Conservation (phyloP, 1,284 basidiomycete genomes). For the Tilletia caries region DNA sequence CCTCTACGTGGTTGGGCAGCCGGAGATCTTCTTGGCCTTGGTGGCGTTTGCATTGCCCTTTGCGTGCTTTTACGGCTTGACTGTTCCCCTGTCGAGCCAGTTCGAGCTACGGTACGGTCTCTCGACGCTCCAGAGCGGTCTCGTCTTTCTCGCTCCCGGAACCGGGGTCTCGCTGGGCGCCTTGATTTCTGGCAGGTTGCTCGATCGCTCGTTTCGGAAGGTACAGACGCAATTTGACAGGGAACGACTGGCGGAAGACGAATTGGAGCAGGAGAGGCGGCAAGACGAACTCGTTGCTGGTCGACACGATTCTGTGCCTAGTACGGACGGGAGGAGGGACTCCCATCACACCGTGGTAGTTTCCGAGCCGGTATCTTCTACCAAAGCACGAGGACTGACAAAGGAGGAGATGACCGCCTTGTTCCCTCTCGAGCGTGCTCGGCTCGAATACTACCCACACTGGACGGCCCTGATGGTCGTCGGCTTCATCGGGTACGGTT, state of each 20-base stretch:
- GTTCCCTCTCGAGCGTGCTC: not conserved
- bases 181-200: not conserved
- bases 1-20: not conserved
- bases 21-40: slow-evolving; percentile 4
- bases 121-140: slow-evolving; percentile 3
- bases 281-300: not conserved
- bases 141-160: slow-evolving; percentile 8
- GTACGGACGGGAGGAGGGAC: no score
- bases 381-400: no score
- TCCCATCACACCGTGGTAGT: no score
- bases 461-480: slow-evolving; percentile 3
- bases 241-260: not conserved
- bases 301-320: not conserved
- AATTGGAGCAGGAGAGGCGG: not conserved
- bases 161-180: not conserved
- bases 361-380: no score
- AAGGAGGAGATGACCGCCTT: slow-evolving; percentile 6
- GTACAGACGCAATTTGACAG: not conserved
- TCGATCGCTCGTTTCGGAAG: slow-evolving; percentile 5
- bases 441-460: slow-evolving; percentile 1
- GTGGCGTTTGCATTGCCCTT: slow-evolving; percentile 6
- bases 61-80: not conserved
- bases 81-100: not conserved
- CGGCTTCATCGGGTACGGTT: slow-evolving; percentile 6
- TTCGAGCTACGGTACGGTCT: slow-evolving; percentile 14